phyloP scores from a whole-genome alignment of 371 early-diverging fungal species.

The Mucor racemosus region DNA sequence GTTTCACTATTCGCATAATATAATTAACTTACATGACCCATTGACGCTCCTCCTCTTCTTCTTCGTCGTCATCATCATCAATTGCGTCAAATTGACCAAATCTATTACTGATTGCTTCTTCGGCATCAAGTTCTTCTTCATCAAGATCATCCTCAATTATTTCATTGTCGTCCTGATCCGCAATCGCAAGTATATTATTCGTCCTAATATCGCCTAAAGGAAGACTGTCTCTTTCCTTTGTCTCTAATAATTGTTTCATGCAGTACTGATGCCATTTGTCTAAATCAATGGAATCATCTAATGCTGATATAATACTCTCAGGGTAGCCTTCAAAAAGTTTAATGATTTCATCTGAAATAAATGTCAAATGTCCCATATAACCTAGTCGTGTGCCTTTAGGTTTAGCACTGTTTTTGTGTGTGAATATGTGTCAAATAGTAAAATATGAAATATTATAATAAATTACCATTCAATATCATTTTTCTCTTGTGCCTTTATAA shows the following conservation, averaged over 20 bases:
- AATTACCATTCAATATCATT: conserved; percentile 42
- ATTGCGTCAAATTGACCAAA: background rate
- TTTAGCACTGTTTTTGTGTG: conserved; percentile 44
- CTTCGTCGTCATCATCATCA: conserved; percentile 11
- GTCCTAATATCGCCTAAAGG: conserved; percentile 84
- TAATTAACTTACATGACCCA: conserved; percentile 3
- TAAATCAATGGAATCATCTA: conserved; percentile 69
- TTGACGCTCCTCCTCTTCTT: conserved; percentile 31
- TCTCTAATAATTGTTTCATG: conserved; percentile 74
- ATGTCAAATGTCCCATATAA: conserved; percentile 95
- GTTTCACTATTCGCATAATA: background rate
- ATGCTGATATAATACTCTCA: conserved; percentile 54
- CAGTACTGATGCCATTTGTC: conserved; percentile 91
- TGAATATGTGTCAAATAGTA: background rate
- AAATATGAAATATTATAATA: background rate
- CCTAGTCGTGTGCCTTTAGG: conserved; percentile 90
- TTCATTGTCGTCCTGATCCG: conserved; percentile 3
- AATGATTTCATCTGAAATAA: conserved; percentile 93
- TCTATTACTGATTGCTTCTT: conserved; percentile 9
- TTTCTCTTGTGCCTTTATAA: conserved; percentile 71
- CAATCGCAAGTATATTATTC: background rate
- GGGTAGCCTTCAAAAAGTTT: conserved; percentile 77
- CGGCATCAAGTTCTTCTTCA: conserved; percentile 3
- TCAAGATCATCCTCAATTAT: conserved; percentile 4
- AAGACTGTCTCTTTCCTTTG: conserved; percentile 85